phyloP scores from a whole-genome alignment of 345 rosid genomes.

The Camelina hispida region DNA sequence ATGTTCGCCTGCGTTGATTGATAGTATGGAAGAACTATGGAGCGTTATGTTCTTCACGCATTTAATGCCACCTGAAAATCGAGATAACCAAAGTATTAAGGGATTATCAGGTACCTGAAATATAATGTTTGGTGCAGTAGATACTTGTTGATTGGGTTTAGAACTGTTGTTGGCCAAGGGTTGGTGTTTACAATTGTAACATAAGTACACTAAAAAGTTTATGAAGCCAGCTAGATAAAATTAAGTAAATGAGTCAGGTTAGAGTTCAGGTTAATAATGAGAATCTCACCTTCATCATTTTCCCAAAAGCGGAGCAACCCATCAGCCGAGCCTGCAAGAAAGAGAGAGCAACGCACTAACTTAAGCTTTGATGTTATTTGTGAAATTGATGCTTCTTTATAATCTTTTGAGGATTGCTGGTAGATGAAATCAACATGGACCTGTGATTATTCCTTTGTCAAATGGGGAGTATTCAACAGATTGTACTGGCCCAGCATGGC shows the following conservation, averaged over 20 bases:
- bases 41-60: slow-evolving; percentile 93
- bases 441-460: slow-evolving; percentile 96
- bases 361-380: slow-evolving; percentile 26
- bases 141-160: background rate
- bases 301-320: slow-evolving; percentile 99
- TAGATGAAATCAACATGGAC: slow-evolving; percentile 44
- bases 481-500: slow-evolving; percentile 92
- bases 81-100: background rate
- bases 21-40: slow-evolving; percentile 75
- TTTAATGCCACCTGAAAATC: slow-evolving; percentile 68
- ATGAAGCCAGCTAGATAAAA: background rate
- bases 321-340: slow-evolving; percentile 88
- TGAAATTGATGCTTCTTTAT: background rate
- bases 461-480: slow-evolving; percentile 80
- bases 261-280: slow-evolving; percentile 15
- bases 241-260: background rate
- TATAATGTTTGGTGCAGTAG: background rate
- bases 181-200: slow-evolving; percentile 3
- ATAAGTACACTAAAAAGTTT: background rate
- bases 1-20: slow-evolving; percentile 90
- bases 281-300: slow-evolving; percentile 77
- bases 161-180: background rate
- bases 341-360: slow-evolving; percentile 19
- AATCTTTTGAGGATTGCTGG: background rate
- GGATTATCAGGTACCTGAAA: background rate